Percentiles rank a stretch among this genome's conserved stretches.
Evolutionary conservation across 106 monocot genomes (phyloP).

Genomic region (Allium cepa): DNA sequence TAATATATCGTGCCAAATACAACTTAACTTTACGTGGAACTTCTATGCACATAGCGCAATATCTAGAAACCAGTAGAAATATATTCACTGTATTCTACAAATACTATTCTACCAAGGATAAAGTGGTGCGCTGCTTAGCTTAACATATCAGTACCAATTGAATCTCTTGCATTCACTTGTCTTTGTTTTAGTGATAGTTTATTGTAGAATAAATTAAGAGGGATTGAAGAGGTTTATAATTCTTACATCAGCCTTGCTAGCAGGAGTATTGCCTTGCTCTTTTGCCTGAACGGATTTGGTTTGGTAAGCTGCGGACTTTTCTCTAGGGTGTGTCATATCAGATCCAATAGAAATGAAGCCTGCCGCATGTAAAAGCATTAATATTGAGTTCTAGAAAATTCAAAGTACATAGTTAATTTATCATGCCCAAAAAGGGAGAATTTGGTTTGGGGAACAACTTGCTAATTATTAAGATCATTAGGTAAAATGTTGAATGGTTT

Average conservation of each 20-base stretch:
- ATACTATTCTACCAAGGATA: background rate
- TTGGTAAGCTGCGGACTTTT: conserved; percentile 28
- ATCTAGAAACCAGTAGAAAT: too few species aligned
- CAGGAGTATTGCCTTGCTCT: conserved; percentile 40
- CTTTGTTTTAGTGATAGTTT: too few species aligned
- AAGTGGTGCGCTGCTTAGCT: background rate
- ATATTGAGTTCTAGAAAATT: conserved; percentile 19
- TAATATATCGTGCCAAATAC: background rate
- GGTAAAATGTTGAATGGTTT: too few species aligned
- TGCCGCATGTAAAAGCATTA: conserved; percentile 67
- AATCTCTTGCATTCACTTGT: background rate
- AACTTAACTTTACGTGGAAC: too few species aligned
- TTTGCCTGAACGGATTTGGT: conserved; percentile 27
- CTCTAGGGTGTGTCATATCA: conserved; percentile 74
- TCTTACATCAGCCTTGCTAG: conserved; percentile 51
- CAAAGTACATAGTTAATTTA: background rate
- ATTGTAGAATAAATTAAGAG: background rate
- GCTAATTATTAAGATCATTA: too few species aligned
- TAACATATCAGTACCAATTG: too few species aligned
- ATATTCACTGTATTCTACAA: too few species aligned
- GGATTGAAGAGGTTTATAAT: too few species aligned
- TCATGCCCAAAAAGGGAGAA: too few species aligned
- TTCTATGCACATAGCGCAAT: too few species aligned
- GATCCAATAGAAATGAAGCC: conserved; percentile 85
- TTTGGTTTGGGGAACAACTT: too few species aligned